A percentile compares a stretch with the other conserved stretches of the same genome.
Evolutionary conservation across 2,329 filamentous ascomycete genomes (phyloP).

Genomic region (Nothomitra cinnamomea): DNA sequence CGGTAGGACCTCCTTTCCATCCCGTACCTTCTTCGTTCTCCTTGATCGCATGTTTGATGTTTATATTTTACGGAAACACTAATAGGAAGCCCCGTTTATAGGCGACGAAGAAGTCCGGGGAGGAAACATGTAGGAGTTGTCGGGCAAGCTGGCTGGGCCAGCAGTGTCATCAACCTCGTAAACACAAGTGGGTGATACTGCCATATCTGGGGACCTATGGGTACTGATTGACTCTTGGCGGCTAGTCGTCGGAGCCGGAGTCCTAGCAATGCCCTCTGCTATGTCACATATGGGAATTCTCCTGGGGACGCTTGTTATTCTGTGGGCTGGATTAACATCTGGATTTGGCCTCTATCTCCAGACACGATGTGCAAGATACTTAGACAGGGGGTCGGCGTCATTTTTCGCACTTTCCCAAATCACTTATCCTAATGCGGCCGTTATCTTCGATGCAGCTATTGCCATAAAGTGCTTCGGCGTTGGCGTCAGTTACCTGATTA

Average conservation of each 20-base stretch:
- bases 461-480: conserved; percentile 97
- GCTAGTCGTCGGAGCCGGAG: conserved; percentile 78
- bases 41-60: neutral
- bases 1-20: conserved; percentile 7
- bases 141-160: conserved; percentile 73
- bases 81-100: conserved; percentile 13
- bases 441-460: conserved; percentile 90
- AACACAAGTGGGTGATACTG: conserved; percentile 60
- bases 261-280: conserved; percentile 87
- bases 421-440: conserved; percentile 89
- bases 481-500: conserved; percentile 92
- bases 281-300: conserved; percentile 91
- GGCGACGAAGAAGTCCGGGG: conserved; percentile 39
- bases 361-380: conserved; percentile 77
- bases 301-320: conserved; percentile 64
- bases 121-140: conserved; percentile 51
- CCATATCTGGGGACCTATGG: neutral
- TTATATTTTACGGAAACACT: neutral
- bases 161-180: conserved; percentile 85
- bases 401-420: conserved; percentile 97
- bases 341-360: conserved; percentile 93
- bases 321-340: conserved; percentile 80
- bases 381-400: conserved; percentile 73
- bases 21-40: neutral
- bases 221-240: conserved; percentile 11